Conservation (phyloP, 192 early-diverging fungal genomes). For the Backusella parvicylindrica region DNA sequence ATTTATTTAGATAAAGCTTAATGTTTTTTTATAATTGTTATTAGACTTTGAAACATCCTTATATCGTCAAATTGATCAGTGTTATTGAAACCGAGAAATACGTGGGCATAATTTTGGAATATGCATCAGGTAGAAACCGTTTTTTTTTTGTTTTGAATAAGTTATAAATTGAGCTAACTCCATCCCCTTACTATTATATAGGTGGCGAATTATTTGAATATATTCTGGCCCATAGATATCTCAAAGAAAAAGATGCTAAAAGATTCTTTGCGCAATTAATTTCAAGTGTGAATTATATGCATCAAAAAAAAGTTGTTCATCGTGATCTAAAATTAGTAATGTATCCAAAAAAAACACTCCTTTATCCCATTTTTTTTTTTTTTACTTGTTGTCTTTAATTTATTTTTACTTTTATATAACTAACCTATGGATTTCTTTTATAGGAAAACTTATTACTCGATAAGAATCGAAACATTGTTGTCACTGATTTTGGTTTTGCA, state of each 20-base stretch:
- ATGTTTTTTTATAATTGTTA: neutral
- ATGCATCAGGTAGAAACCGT: slow-evolving; percentile 67
- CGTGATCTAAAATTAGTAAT: slow-evolving; percentile 82
- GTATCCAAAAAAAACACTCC: neutral
- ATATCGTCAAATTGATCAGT: slow-evolving; percentile 77
- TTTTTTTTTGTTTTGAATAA: neutral
- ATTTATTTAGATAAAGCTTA: neutral
- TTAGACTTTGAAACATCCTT: slow-evolving; percentile 69
- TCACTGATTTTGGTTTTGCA: slow-evolving; percentile 91
- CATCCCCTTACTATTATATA: neutral
- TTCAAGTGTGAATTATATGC: slow-evolving; percentile 71
- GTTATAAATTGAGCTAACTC: slow-evolving; percentile 6
- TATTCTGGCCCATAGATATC: slow-evolving; percentile 73
- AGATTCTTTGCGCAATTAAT: slow-evolving; percentile 79
- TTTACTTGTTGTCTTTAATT: neutral
- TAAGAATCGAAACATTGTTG: slow-evolving; percentile 70
- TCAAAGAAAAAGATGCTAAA: slow-evolving; percentile 73
- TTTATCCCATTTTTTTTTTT: slow-evolving; percentile 8
- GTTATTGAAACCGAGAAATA: slow-evolving; percentile 82
- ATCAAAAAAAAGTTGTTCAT: slow-evolving; percentile 76
- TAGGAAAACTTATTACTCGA: slow-evolving; percentile 85
- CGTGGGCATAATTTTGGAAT: slow-evolving; percentile 86
- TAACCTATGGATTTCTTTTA: slow-evolving; percentile 9
- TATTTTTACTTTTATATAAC: neutral
- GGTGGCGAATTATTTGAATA: slow-evolving; percentile 69